Evolutionary conservation across 768 basidiomycete genomes (phyloP).

Genomic region (Lactarius tabidus): DNA sequence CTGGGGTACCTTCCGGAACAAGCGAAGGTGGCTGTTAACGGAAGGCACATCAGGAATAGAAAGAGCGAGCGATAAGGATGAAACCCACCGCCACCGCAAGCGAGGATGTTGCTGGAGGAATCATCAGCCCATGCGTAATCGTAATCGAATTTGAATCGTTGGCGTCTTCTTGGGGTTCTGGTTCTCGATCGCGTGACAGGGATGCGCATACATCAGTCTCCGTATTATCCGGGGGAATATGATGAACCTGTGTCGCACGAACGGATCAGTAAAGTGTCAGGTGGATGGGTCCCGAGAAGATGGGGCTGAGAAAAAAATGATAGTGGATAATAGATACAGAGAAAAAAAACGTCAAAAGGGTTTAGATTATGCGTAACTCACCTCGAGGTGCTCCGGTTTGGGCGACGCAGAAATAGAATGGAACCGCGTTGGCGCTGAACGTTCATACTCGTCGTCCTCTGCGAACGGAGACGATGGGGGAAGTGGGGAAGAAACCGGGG

Average conservation of each 20-base stretch:
- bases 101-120: neutral
- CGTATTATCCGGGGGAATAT: neutral
- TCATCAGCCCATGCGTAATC: neutral
- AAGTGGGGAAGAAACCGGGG: conserved; percentile 18
- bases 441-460: conserved; percentile 14
- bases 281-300: neutral
- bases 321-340: neutral
- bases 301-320: neutral
- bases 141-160: neutral
- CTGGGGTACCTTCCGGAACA: neutral
- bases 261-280: neutral
- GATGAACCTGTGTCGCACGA: neutral
- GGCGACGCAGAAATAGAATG: conserved; percentile 3
- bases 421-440: neutral
- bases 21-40: conserved; percentile 1
- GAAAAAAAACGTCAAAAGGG: neutral
- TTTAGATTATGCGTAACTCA: conserved; percentile 7
- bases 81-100: neutral
- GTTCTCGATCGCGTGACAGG: conserved; percentile 5
- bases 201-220: neutral
- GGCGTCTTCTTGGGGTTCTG: conserved; percentile 1
- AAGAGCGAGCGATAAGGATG: conserved; percentile 12
- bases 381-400: conserved; percentile 4
- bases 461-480: conserved; percentile 26
- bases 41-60: conserved; percentile 9